Evolutionary conservation across 2,329 filamentous ascomycete genomes (phyloP).

Genomic region (Rhytidhysteron rufulum): DNA sequence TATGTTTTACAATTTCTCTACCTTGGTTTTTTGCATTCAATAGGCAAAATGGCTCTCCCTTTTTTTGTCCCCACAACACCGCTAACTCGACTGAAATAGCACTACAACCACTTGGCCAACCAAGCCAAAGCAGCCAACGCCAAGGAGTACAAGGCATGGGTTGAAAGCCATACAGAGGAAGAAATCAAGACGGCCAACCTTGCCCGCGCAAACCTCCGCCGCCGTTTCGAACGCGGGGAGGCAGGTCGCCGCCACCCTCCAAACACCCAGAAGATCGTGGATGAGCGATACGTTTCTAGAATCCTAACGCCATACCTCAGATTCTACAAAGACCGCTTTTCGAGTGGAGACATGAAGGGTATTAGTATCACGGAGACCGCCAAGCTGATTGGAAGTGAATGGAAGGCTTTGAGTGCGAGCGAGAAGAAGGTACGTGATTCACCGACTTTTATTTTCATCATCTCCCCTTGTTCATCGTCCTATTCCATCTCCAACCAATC

Average conservation of each 20-base stretch:
- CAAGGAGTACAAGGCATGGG: constrained; percentile 50
- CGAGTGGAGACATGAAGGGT: constrained; percentile 49
- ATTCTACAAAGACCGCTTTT: constrained; percentile 45
- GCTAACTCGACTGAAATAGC: constrained; percentile 37
- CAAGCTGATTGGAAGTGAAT: constrained; percentile 45
- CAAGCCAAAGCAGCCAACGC: constrained; percentile 43
- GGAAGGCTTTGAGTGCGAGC: constrained; percentile 41
- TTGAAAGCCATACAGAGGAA: constrained; percentile 52
- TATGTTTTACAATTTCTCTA: constrained; percentile 10
- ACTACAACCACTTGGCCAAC: constrained; percentile 50
- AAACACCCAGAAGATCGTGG: constrained; percentile 39
- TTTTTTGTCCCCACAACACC: too few relatives aligned
- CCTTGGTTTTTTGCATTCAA: too few relatives aligned
- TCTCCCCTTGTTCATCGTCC: too few relatives aligned
- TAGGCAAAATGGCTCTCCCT: too few relatives aligned
- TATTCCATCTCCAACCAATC: too few relatives aligned
- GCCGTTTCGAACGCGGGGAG: constrained; percentile 10
- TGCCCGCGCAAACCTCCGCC: constrained; percentile 45
- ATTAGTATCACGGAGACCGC: constrained; percentile 38
- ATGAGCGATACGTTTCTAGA: constrained; percentile 52
- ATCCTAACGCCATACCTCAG: constrained; percentile 35
- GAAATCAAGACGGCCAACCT: constrained; percentile 58
- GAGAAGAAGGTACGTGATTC: constrained; percentile 46
- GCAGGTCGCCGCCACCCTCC: constrained; percentile 6
- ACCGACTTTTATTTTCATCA: too few relatives aligned